Evolutionary conservation across 2,329 filamentous ascomycete species (phyloP).

Genomic region (Diaporthe caulivora): DNA sequence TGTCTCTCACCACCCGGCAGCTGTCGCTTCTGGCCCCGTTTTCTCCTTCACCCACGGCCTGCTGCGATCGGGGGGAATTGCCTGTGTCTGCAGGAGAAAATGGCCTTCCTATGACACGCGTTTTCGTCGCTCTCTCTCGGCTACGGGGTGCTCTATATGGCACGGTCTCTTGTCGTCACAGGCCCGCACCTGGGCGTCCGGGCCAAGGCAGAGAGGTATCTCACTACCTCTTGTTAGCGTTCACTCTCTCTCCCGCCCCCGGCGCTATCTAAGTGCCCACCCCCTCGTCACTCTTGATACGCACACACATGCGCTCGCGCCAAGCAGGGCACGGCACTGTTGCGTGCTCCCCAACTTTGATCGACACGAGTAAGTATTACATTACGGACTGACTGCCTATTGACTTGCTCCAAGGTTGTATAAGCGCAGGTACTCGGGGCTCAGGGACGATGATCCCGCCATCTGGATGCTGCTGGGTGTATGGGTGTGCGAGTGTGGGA

Average conservation of each 20-base stretch:
- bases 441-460: neutral
- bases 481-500: too few species aligned
- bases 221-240: conserved; percentile 38
- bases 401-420: neutral
- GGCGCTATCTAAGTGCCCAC: conserved; percentile 37
- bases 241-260: conserved; percentile 23
- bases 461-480: neutral
- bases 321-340: conserved; percentile 11
- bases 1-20: neutral
- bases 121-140: neutral
- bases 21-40: neutral
- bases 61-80: neutral
- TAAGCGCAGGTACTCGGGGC: neutral
- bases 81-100: neutral
- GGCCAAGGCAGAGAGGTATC: conserved; percentile 24
- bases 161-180: neutral
- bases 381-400: neutral
- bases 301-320: neutral
- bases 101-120: neutral
- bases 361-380: neutral
- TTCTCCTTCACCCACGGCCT: neutral
- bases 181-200: neutral
- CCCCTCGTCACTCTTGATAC: conserved; percentile 34
- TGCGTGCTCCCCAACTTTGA: conserved; percentile 8
- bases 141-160: neutral